phyloP scores from a whole-genome alignment of 2,329 filamentous ascomycete species.

The Biscogniauxia marginata region DNA sequence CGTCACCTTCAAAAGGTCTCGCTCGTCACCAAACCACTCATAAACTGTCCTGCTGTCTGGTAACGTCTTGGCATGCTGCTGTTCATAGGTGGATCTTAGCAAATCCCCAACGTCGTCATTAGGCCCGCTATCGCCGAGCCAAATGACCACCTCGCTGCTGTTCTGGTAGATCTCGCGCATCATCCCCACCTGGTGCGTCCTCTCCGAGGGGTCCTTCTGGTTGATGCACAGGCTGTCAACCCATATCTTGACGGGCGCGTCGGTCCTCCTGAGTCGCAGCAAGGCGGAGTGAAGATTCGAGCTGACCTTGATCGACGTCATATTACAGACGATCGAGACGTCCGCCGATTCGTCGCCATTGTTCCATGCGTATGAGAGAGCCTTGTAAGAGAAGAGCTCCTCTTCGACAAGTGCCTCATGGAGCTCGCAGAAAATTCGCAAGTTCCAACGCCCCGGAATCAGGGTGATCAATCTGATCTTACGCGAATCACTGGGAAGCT shows the following conservation, averaged over 20 bases:
- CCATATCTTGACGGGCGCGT: conserved; percentile 12
- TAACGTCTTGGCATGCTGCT: conserved; percentile 1
- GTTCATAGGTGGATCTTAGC: background rate
- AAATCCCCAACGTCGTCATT: conserved; percentile 12
- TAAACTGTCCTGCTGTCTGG: conserved; percentile 9
- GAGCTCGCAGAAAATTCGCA: conserved; percentile 11
- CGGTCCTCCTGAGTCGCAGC: conserved; percentile 7
- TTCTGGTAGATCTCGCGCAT: conserved; percentile 22
- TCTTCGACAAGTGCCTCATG: conserved; percentile 7
- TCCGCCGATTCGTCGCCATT: conserved; percentile 6
- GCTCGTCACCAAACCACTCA: conserved; percentile 13
- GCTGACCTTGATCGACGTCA: conserved; percentile 10
- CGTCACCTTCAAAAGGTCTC: conserved; percentile 11
- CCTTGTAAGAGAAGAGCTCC: conserved; percentile 12
- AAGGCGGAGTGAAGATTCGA: conserved; percentile 16
- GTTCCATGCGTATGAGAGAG: conserved; percentile 19
- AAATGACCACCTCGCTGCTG: conserved; percentile 17
- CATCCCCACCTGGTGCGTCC: conserved; percentile 16
- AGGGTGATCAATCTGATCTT: conserved; percentile 12
- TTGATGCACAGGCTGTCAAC: conserved; percentile 24
- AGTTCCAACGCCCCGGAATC: conserved; percentile 3
- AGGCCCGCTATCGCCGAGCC: conserved; percentile 18
- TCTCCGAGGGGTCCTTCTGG: conserved; percentile 17
- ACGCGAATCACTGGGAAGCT: background rate
- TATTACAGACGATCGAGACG: conserved; percentile 13